Percentiles rank a stretch among this genome's conserved stretches.
These are phyloP conservation scores for Hymenoscyphus repandus DNA, from an alignment of 2,329 filamentous ascomycete genomes.

Conservation along the genomic window DNA sequence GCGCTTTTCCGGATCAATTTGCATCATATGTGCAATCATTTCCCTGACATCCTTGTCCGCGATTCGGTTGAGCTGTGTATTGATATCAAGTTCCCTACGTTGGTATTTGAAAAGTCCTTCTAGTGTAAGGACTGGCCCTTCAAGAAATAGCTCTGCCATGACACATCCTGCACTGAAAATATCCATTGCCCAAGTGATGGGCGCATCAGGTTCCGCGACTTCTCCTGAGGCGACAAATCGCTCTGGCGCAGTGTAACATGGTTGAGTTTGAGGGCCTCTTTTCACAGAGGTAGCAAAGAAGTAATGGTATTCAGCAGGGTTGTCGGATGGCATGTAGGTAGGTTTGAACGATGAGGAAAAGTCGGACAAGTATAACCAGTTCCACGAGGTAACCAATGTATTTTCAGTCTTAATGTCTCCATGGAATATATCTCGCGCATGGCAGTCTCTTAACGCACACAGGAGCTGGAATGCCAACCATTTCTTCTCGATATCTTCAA, in stretches of 20 bases:
- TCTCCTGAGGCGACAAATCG: conserved; percentile 73
- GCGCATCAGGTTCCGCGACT: conserved; percentile 57
- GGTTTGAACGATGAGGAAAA: conserved; percentile 96
- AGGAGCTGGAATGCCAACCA: conserved; percentile 96
- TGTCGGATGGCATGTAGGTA: conserved; percentile 88
- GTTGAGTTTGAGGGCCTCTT: conserved; percentile 43
- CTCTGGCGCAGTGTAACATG: conserved; percentile 93
- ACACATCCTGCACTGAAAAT: conserved; percentile 96
- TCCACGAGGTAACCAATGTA: conserved; percentile 95
- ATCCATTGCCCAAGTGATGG: conserved; percentile 91
- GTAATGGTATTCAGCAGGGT: conserved; percentile 95
- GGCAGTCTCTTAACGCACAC: conserved; percentile 87
- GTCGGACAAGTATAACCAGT: conserved; percentile 97
- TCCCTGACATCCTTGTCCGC: conserved; percentile 82
- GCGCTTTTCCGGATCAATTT: conserved; percentile 83
- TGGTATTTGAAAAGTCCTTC: conserved; percentile 95
- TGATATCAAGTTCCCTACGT: conserved; percentile 82
- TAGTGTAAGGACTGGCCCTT: conserved; percentile 94
- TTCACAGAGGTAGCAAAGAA: conserved; percentile 93
- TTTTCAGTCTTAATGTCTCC: conserved; percentile 99
- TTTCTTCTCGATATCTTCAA: conserved; percentile 98
- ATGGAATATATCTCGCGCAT: conserved; percentile 83
- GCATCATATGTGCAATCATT: conserved; percentile 93
- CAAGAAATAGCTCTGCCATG: conserved; percentile 92
- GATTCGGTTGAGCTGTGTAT: conserved; percentile 77